Evolutionary conservation across 441 rosid species (phyloP).

Genomic region (Adansonia madagascariensis): DNA sequence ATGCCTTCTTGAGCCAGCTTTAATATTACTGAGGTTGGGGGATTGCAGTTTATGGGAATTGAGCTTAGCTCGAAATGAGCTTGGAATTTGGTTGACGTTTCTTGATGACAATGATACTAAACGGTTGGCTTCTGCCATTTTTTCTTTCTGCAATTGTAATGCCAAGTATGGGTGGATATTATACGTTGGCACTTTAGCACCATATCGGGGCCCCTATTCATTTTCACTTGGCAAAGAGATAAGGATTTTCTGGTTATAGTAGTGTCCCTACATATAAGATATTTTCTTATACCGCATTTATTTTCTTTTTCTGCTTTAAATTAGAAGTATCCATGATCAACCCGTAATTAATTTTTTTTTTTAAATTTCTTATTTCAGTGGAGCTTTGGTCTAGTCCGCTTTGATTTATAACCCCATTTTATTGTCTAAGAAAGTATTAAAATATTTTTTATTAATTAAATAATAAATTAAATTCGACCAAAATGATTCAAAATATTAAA

Average conservation of each 20-base stretch:
- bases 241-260: slow-evolving; percentile 9
- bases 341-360: too few relatives aligned
- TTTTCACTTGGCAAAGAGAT: slow-evolving; percentile 1
- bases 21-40: slow-evolving; percentile 4
- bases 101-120: slow-evolving; percentile 26
- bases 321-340: not conserved
- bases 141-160: not conserved
- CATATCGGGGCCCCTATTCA: not conserved
- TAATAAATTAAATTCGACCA: too few relatives aligned
- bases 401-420: too few relatives aligned
- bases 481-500: too few relatives aligned
- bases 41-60: slow-evolving; percentile 19
- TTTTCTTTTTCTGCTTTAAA: not conserved
- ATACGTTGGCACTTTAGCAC: not conserved
- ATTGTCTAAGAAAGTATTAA: too few relatives aligned
- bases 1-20: slow-evolving; percentile 30
- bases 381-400: too few relatives aligned
- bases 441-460: too few relatives aligned
- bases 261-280: not conserved
- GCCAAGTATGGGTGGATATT: not conserved
- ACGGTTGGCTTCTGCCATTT: slow-evolving; percentile 25
- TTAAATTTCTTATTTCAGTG: too few relatives aligned
- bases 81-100: slow-evolving; percentile 30
- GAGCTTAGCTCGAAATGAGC: not conserved
- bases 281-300: not conserved